These are phyloP conservation scores for Colletotrichum horii DNA, from an alignment of 2,329 filamentous ascomycete species.

Conservation along the genomic window DNA sequence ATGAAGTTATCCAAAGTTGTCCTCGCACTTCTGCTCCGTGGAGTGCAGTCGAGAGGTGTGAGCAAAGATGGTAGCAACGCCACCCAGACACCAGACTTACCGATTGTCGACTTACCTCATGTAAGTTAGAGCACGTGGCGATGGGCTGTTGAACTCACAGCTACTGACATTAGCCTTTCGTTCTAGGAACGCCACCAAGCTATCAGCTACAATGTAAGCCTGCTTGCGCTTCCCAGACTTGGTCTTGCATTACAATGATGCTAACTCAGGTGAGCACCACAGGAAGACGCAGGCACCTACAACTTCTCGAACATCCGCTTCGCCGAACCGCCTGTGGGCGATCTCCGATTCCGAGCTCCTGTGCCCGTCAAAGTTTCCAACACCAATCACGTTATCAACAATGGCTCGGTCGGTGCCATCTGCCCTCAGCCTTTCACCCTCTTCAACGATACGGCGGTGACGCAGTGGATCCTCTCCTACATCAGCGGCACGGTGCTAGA, in stretches of 20 bases:
- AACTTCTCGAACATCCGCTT: neutral
- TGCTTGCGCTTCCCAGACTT: neutral
- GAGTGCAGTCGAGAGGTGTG: neutral
- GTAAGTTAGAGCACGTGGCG: neutral
- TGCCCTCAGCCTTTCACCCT: neutral
- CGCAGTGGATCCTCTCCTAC: neutral
- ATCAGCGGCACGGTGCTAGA: neutral
- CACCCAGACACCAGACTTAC: neutral
- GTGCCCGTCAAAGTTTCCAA: neutral
- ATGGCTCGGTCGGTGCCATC: neutral
- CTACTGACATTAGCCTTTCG: neutral
- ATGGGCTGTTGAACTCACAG: neutral
- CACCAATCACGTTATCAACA: neutral
- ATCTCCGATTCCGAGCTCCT: neutral
- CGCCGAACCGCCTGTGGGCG: neutral
- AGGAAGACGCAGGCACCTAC: neutral
- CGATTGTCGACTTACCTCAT: neutral
- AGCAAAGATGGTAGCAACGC: neutral
- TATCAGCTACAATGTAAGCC: neutral
- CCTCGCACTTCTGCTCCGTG: neutral
- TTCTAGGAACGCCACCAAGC: neutral
- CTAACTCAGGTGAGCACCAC: neutral
- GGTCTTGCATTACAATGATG: neutral
- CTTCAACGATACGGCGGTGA: neutral
- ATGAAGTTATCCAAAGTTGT: neutral